Evolutionary conservation across 2,329 filamentous ascomycete species (phyloP), one percentile per base, ranked within the genome.

Genomic region (Stemphylium beticola): DNA sequence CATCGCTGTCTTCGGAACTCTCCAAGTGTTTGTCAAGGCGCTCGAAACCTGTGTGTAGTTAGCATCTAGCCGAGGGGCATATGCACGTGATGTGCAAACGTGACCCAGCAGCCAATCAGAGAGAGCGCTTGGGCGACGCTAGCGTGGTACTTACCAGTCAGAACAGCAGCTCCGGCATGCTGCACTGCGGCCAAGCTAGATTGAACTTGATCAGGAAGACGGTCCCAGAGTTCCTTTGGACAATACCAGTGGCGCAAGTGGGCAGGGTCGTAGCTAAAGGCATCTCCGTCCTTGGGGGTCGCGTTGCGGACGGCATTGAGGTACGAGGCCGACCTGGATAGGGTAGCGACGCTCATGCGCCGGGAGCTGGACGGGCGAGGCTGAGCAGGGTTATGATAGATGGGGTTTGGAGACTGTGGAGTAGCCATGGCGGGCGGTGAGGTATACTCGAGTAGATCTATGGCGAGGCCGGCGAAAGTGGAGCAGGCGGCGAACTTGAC

Each of bases 111-210:
- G 41, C 55, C 39, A 55, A 46, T 55, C 31, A 31, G 31, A 48
- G 31, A 31, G 15, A 39, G 31, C 12, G 32, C 11, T 34, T 20
- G 38, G 11, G 49, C 40, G 29, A n/a, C 24, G 47, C 22, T 36
- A 34, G 31, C 49, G 10, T 38, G 37, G 12, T 37, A 72, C 74
- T 57, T 75, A 55, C 76, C 70, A 42, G 78, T 81, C 58, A 73
- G 68, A 31, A 80, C 74, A 33, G 78, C 78, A 15, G 80, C 80
- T 37, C 76, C 79, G 45, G 78, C 73, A 42, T 75, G 74, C 58
- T 77, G 74, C 64, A 80, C 73, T 29, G 73, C 67, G 4, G 71
- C 65, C 26, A 78, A 54, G 31, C 61, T 62, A 11, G 66, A 58
- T 44, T 70, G 63, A 12, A 81, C 64, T 14, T 68, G 56, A 1